A percentile compares a stretch with the other conserved stretches of the same genome.
phyloP scores from a whole-genome alignment of 805 yeast genomes.

The Kodamaea lidongshanica region DNA sequence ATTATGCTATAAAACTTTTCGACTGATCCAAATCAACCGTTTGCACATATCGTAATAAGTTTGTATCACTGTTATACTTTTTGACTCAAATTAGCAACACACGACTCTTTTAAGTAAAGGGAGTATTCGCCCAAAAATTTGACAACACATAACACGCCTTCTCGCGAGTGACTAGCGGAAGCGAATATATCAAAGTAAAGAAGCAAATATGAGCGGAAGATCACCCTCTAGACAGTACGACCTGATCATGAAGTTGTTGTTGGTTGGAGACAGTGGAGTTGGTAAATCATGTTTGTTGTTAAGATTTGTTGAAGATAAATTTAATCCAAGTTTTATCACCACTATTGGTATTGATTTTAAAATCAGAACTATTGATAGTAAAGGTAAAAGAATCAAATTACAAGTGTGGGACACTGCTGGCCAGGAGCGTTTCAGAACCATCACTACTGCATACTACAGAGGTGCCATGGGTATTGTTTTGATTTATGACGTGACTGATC shows the following conservation, averaged over 20 bases:
- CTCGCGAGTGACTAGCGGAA: too few species aligned
- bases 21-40: too few species aligned
- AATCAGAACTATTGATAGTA: conserved; percentile 90
- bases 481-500: conserved; percentile 81
- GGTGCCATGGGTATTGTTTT: conserved; percentile 85
- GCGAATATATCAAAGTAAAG: too few species aligned
- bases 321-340: conserved; percentile 93
- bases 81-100: too few species aligned
- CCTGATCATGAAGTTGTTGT: conserved; percentile 82
- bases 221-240: conserved; percentile 73
- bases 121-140: too few species aligned
- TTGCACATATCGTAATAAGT: too few species aligned
- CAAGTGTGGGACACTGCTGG: conserved; percentile 98
- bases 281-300: conserved; percentile 86
- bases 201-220: conserved; percentile 46
- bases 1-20: too few species aligned
- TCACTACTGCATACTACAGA: conserved; percentile 87
- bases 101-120: too few species aligned
- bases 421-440: conserved; percentile 92
- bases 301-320: conserved; percentile 93
- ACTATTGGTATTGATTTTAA: conserved; percentile 98
- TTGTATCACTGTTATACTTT: too few species aligned
- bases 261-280: conserved; percentile 90
- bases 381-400: conserved; percentile 86
- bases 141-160: too few species aligned